A percentile compares a stretch with the other conserved stretches of the same genome.
phyloP scores from a whole-genome alignment of 1,284 basidiomycete species.

The Entoloma clypeatum region DNA sequence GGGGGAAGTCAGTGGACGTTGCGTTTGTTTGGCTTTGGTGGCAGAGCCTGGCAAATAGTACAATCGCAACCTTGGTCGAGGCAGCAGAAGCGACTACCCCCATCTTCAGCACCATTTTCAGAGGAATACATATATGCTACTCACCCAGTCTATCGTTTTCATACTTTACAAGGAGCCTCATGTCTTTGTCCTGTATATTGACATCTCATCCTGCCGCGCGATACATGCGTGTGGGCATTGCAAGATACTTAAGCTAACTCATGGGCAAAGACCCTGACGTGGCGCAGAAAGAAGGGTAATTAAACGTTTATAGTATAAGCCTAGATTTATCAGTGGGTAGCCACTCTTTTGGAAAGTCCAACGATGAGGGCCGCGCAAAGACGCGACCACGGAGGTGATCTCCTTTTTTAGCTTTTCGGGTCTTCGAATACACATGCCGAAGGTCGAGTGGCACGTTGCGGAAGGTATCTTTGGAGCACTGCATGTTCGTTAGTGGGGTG shows the following conservation, averaged over 20 bases:
- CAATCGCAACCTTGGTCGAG: slow-evolving; percentile 37
- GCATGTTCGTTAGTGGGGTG: slow-evolving; percentile 8
- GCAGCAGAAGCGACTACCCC: slow-evolving; percentile 35
- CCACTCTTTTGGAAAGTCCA: slow-evolving; percentile 83
- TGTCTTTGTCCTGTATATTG: too few species aligned
- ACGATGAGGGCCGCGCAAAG: slow-evolving; percentile 57
- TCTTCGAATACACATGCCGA: slow-evolving; percentile 70
- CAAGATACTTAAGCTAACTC: too few species aligned
- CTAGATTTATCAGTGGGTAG: slow-evolving; percentile 38
- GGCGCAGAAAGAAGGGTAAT: slow-evolving; percentile 10
- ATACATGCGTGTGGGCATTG: neutral
- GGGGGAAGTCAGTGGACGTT: slow-evolving; percentile 48
- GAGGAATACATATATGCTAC: slow-evolving; percentile 4
- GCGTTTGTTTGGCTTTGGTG: slow-evolving; percentile 40
- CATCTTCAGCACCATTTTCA: slow-evolving; percentile 8
- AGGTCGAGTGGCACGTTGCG: slow-evolving; percentile 70
- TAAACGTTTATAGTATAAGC: slow-evolving; percentile 5
- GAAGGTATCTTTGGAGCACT: slow-evolving; percentile 54
- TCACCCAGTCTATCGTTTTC: slow-evolving; percentile 23
- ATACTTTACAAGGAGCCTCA: slow-evolving; percentile 14
- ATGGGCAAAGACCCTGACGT: neutral
- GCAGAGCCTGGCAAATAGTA: too few species aligned
- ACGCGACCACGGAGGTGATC: slow-evolving; percentile 59
- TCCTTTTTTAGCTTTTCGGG: slow-evolving; percentile 65
- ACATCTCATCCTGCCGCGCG: too few species aligned